Evolutionary conservation across 345 rosid genomes (phyloP).

Genomic region (Limnanthes douglasii): DNA sequence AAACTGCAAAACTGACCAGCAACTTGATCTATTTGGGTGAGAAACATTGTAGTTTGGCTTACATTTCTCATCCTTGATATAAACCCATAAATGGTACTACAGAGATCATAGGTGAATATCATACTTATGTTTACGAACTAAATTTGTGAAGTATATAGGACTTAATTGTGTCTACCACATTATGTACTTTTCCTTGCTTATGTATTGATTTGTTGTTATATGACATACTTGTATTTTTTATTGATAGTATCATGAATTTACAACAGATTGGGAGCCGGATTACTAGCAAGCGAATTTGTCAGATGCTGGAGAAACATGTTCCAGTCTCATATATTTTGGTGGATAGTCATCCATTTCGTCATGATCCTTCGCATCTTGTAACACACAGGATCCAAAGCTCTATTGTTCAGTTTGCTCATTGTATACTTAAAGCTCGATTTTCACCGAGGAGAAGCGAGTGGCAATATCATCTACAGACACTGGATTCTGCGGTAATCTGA

Average conservation of each 20-base stretch:
- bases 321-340: conserved; percentile 69
- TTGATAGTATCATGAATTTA: conserved; percentile 14
- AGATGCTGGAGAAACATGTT: conserved; percentile 59
- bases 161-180: too few relatives aligned
- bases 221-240: too few relatives aligned
- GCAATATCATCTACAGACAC: conserved; percentile 27
- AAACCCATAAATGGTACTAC: too few relatives aligned
- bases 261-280: conserved; percentile 82
- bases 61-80: too few relatives aligned
- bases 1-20: too few relatives aligned
- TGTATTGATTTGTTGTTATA: too few relatives aligned
- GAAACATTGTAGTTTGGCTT: too few relatives aligned
- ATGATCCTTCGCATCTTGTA: conserved; percentile 86
- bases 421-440: conserved; percentile 32
- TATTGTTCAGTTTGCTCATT: conserved; percentile 40
- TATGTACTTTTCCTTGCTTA: too few relatives aligned
- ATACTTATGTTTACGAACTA: too few relatives aligned
- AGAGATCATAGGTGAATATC: too few relatives aligned
- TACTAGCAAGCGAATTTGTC: conserved; percentile 72
- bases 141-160: too few relatives aligned
- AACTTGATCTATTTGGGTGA: too few relatives aligned
- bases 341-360: conserved; percentile 69
- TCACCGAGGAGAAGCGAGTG: conserved; percentile 25
- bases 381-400: conserved; percentile 83
- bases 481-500: conserved; percentile 57